phyloP scores from a whole-genome alignment of 1,284 basidiomycete species.

The Tilletia indica region DNA sequence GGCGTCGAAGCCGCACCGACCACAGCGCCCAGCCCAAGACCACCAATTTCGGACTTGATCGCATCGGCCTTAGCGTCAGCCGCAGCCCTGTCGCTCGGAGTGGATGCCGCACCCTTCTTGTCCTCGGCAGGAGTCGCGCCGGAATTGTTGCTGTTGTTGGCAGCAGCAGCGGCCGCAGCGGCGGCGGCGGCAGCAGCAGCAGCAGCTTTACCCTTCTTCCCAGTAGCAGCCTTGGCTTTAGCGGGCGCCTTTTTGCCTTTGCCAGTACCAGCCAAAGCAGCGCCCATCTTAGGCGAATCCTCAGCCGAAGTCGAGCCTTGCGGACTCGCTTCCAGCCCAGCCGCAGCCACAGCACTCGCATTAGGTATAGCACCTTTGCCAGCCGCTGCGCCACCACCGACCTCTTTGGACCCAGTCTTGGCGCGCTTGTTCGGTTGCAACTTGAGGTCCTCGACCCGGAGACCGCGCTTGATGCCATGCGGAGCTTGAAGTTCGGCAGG shows the following conservation, averaged over 20 bases:
- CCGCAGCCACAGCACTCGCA: not conserved
- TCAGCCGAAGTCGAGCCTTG: conserved; percentile 24
- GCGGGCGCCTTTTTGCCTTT: conserved; percentile 30
- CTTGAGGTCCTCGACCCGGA: conserved; percentile 51
- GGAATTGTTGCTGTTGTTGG: conserved; percentile 23
- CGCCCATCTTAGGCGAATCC: conserved; percentile 36
- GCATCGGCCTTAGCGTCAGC: not conserved
- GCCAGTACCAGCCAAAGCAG: conserved; percentile 28
- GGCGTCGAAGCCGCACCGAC: no score
- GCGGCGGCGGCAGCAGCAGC: conserved; percentile 32
- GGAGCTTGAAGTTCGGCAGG: conserved; percentile 16
- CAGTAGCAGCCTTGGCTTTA: conserved; percentile 26
- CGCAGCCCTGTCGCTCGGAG: not conserved
- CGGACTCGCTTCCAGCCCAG: conserved; percentile 23
- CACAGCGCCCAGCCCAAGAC: not conserved
- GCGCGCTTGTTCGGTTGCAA: conserved; percentile 47
- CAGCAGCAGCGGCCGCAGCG: conserved; percentile 31
- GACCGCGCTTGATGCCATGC: conserved; percentile 46
- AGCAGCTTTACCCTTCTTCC: conserved; percentile 37
- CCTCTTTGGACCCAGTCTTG: conserved; percentile 22
- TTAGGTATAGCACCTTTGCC: not conserved
- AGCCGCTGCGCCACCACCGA: not conserved
- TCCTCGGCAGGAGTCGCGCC: conserved; percentile 10
- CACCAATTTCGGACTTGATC: not conserved
- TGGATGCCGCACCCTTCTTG: not conserved